Percentiles rank a stretch among this genome's conserved stretches.
Conservation (phyloP, 2,329 filamentous ascomycete genomes). For the Penicillium brasilianum region DNA sequence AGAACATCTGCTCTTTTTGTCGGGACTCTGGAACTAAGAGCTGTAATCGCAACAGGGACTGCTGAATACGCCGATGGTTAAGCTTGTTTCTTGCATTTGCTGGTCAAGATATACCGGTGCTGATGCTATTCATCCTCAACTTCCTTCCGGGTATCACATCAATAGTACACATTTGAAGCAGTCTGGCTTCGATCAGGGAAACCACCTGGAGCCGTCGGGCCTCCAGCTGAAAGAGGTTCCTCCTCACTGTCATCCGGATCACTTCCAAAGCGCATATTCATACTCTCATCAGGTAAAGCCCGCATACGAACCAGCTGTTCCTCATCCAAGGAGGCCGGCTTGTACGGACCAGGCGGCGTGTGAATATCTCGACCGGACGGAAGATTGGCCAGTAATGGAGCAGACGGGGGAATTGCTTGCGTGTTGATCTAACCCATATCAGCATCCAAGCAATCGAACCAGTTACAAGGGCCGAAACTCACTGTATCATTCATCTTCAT, state of each 20-base stretch:
- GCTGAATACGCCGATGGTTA: neutral
- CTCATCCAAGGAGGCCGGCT: constrained; percentile 67
- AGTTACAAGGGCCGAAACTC: constrained; percentile 39
- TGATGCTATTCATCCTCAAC: neutral
- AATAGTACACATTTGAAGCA: constrained; percentile 42
- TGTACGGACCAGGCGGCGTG: constrained; percentile 66
- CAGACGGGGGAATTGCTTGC: constrained; percentile 73
- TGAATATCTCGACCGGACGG: constrained; percentile 90
- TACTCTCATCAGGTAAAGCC: constrained; percentile 59
- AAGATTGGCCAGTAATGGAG: constrained; percentile 75
- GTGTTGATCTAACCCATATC: constrained; percentile 69
- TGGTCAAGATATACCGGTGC: neutral
- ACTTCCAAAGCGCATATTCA: constrained; percentile 37
- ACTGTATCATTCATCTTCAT: constrained; percentile 91
- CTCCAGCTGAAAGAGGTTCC: constrained; percentile 26
- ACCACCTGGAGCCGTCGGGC: constrained; percentile 36
- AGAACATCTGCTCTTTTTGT: neutral
- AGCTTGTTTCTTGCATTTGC: neutral
- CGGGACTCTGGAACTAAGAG: neutral
- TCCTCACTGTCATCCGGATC: constrained; percentile 55
- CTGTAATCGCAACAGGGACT: neutral
- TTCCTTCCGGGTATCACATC: constrained; percentile 13
- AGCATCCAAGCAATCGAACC: constrained; percentile 8
- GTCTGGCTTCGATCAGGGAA: constrained; percentile 44
- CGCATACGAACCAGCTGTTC: constrained; percentile 65